phyloP scores from a whole-genome alignment of 2,329 filamentous ascomycete genomes.

The Apiospora koreana region DNA sequence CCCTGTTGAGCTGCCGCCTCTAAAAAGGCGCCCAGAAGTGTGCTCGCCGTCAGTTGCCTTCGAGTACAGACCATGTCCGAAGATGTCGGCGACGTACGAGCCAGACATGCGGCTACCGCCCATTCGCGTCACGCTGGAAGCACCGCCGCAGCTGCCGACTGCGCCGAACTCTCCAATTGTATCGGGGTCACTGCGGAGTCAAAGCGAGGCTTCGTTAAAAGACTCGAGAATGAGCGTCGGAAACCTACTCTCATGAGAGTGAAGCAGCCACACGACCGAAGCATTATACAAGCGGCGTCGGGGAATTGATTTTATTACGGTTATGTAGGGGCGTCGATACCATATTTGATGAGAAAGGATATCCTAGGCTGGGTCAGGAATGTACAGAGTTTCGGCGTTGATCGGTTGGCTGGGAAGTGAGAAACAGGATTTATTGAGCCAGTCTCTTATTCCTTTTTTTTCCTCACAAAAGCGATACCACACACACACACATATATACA shows the following conservation, averaged over 20 bases:
- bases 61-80: neutral
- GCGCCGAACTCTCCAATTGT: slow-evolving; percentile 36
- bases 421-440: neutral
- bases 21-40: slow-evolving; percentile 22
- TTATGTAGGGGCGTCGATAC: neutral
- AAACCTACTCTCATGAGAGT: slow-evolving; percentile 12
- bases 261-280: neutral
- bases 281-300: neutral
- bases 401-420: neutral
- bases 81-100: neutral
- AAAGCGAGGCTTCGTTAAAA: neutral
- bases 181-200: neutral
- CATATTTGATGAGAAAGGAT: neutral
- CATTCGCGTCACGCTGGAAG: slow-evolving; percentile 30
- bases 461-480: slow-evolving; percentile 3
- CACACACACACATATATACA: neutral
- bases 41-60: slow-evolving; percentile 14
- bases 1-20: slow-evolving; percentile 43
- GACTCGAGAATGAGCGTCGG: slow-evolving; percentile 18
- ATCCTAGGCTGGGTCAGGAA: neutral
- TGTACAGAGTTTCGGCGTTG: neutral
- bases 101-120: slow-evolving; percentile 21
- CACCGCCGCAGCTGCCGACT: slow-evolving; percentile 29
- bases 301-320: neutral
- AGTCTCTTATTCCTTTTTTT: neutral